Base-by-base conservation (phyloP, 2,329 filamentous ascomycete species). In the Epichloe sp. region DNA sequence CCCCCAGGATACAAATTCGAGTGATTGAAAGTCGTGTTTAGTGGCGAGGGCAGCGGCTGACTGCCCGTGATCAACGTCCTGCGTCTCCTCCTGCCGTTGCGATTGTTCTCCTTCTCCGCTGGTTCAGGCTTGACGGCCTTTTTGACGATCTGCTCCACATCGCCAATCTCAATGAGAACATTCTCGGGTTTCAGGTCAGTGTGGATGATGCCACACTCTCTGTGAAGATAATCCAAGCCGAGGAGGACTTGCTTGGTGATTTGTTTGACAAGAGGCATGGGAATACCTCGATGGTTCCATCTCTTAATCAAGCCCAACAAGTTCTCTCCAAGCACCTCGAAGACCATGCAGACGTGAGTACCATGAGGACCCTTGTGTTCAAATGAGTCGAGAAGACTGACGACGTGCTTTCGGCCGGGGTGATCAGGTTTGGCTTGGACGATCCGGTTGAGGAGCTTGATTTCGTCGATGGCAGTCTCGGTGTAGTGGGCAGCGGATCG, bases 121-220 rank as follows among this genome's bases (percentile, higher is more conserved):
- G 71, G 62, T 47, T 93, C 86, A 55, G 83, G 87, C 69, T 95
- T 91, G 51, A 98, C 91, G 56, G 94, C 91, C 54, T 87, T 89
- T 70, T 95, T 91, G 53, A 98, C 93, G 56, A 97, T 97, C 68
- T 97, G 88, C 73, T 98, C 93, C 47, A 98, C 93, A 61, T 98
- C 93, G 58, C 93, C 93, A 63, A 98, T 97, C 71, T 98, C 93
- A 65, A 98, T 97, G 57, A 98, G 76, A 35, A 98, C 93, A 64
- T 98, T 98, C 67, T 98, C 93, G 46, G 93, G 93, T 69, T 98
- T 96, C 59, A 97, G 72, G 65, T 96, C 91, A 54, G 93, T 97
- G 69, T 98, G 93, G 63, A 98, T 96, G 71, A 98, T 97, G 64
- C 93, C 93, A 69, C 93, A 98, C 71, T 98, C 91, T 61, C 93